A percentile compares a stretch with the other conserved stretches of the same genome.
Conservation (phyloP, 352 stramenopile species). For the Thalassiosira exigua region DNA sequence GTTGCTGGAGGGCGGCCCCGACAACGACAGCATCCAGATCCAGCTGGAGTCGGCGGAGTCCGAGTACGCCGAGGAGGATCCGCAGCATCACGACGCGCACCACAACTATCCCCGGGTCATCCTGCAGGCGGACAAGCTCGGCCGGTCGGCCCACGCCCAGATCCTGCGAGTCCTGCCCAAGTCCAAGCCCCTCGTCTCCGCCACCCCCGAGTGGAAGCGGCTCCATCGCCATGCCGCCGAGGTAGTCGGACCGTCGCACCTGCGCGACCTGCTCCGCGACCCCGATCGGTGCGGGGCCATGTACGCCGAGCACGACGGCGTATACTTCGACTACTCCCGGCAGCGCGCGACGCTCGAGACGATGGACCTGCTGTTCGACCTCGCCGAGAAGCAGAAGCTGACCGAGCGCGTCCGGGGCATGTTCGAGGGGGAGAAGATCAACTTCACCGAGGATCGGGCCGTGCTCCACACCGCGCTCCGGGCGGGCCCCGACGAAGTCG, state of each 20-base stretch:
- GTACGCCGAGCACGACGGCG: slow-evolving; percentile 91
- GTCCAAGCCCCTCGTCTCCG: slow-evolving; percentile 56
- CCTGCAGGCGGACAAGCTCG: slow-evolving; percentile 30
- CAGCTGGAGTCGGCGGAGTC: too few relatives aligned
- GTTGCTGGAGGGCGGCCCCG: too few relatives aligned
- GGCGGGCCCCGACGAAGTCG: too few relatives aligned
- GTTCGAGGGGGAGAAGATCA: slow-evolving; percentile 92
- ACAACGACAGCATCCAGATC: too few relatives aligned
- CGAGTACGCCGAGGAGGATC: too few relatives aligned
- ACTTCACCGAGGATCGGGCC: slow-evolving; percentile 94
- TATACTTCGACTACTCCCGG: slow-evolving; percentile 90
- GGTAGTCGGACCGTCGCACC: slow-evolving; percentile 89
- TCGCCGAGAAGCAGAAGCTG: slow-evolving; percentile 83
- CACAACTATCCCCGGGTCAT: slow-evolving; percentile 36
- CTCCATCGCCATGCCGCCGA: slow-evolving; percentile 70
- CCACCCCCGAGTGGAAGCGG: slow-evolving; percentile 73
- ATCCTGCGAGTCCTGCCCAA: slow-evolving; percentile 19
- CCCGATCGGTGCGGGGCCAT: slow-evolving; percentile 89
- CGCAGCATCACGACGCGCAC: slow-evolving; percentile 10
- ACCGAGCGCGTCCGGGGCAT: slow-evolving; percentile 88
- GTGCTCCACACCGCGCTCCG: slow-evolving; percentile 97
- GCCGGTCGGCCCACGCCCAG: slow-evolving; percentile 25
- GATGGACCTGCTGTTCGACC: slow-evolving; percentile 86
- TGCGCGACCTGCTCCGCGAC: slow-evolving; percentile 91
- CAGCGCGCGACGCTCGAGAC: slow-evolving; percentile 89